A percentile compares a stretch with the other conserved stretches of the same genome.
These are phyloP conservation scores for Terfezia boudieri DNA, from an alignment of 495 filamentous ascomycete species.

Conservation along the genomic window DNA sequence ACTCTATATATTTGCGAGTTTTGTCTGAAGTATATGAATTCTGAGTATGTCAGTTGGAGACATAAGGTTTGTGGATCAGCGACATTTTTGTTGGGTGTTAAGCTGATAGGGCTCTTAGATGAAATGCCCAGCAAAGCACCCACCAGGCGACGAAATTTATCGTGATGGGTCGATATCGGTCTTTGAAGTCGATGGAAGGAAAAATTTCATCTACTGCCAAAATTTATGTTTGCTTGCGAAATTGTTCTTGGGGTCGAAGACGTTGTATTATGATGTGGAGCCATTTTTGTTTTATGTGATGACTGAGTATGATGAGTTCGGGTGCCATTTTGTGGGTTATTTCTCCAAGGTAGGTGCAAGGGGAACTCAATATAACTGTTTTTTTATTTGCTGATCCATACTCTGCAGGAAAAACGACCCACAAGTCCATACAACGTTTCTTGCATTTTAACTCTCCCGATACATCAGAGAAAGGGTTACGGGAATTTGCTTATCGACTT, in stretches of 20 bases:
- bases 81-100: slow-evolving; percentile 1
- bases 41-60: slow-evolving; percentile 89
- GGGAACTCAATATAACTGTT: not conserved
- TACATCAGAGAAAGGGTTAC: slow-evolving; percentile 91
- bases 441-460: slow-evolving; percentile 86
- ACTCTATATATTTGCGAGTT: slow-evolving; percentile 97
- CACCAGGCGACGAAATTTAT: slow-evolving; percentile 93
- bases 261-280: slow-evolving; percentile 94
- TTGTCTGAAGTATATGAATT: slow-evolving; percentile 98
- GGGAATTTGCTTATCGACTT: slow-evolving; percentile 94
- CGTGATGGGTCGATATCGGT: slow-evolving; percentile 82
- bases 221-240: slow-evolving; percentile 92
- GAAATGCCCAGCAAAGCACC: slow-evolving; percentile 90
- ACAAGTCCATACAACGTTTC: slow-evolving; percentile 92
- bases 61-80: slow-evolving; percentile 45
- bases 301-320: slow-evolving; percentile 79
- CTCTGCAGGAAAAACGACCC: slow-evolving; percentile 55
- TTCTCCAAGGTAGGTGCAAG: slow-evolving; percentile 49
- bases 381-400: not conserved
- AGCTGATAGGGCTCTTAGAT: slow-evolving; percentile 10
- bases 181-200: slow-evolving; percentile 91
- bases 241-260: slow-evolving; percentile 90
- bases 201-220: slow-evolving; percentile 93
- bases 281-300: slow-evolving; percentile 98
- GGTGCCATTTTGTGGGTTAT: slow-evolving; percentile 95